Conservation (phyloP, 2,329 filamentous ascomycete genomes). For the Chaetomium globosum region DNA sequence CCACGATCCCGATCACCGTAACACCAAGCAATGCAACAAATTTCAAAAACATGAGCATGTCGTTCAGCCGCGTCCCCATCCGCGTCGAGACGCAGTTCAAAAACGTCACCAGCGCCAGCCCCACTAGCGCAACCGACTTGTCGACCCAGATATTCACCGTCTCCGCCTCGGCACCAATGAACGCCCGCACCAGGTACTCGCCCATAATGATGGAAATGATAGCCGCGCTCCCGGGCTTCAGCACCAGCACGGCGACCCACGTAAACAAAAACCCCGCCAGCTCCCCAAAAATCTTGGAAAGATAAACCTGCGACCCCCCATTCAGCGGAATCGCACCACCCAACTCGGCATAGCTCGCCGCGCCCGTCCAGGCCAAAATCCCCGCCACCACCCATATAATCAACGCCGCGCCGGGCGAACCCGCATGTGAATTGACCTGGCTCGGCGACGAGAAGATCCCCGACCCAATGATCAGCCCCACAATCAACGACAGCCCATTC, state of each 20-base stretch:
- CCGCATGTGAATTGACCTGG: conserved; percentile 87
- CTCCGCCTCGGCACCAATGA: conserved; percentile 82
- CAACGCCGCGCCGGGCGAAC: conserved; percentile 85
- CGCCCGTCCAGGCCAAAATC: conserved; percentile 93
- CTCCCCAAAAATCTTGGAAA: conserved; percentile 96
- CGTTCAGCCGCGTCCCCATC: conserved; percentile 82
- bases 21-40: conserved; percentile 87
- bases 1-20: conserved; percentile 83
- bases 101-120: conserved; percentile 74
- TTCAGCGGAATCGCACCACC: conserved; percentile 95
- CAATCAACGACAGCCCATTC: conserved; percentile 87
- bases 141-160: conserved; percentile 83
- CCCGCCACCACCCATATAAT: conserved; percentile 92
- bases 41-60: conserved; percentile 96
- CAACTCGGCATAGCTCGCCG: conserved; percentile 91
- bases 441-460: conserved; percentile 95
- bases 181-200: conserved; percentile 89
- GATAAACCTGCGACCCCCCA: conserved; percentile 88
- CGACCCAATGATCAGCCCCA: conserved; percentile 92
- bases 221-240: conserved; percentile 90
- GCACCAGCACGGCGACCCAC: conserved; percentile 90
- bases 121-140: conserved; percentile 80
- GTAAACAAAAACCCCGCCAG: conserved; percentile 91
- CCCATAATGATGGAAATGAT: conserved; percentile 98
- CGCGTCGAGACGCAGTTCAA: conserved; percentile 91